phyloP scores from a whole-genome alignment of 805 yeast species.

The Blastobotrys parvus region DNA sequence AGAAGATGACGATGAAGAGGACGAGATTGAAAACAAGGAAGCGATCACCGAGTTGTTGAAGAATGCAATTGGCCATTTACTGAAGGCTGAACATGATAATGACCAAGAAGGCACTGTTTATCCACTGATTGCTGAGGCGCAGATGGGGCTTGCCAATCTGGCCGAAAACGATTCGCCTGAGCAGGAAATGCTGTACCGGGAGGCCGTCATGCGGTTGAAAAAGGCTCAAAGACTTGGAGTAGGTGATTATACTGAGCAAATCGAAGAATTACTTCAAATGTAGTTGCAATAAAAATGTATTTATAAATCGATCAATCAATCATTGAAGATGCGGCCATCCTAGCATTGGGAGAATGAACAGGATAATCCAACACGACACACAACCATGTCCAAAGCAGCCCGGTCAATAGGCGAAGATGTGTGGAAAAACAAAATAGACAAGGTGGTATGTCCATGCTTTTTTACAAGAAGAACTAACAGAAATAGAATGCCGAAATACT shows the following conservation, averaged over 20 bases:
- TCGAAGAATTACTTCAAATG: constrained; percentile 25
- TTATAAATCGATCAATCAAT: no score
- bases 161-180: constrained; percentile 54
- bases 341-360: no score
- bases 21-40: constrained; percentile 8
- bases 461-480: constrained; percentile 7
- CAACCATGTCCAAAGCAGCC: constrained; percentile 17
- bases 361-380: not conserved
- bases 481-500: constrained; percentile 77
- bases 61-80: constrained; percentile 50
- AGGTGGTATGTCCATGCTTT: constrained; percentile 47
- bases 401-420: constrained; percentile 68
- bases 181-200: constrained; percentile 56
- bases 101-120: constrained; percentile 72
- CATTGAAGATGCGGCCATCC: no score
- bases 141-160: constrained; percentile 70
- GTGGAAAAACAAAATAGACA: constrained; percentile 83
- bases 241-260: constrained; percentile 29
- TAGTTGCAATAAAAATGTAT: not conserved
- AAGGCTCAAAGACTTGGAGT: constrained; percentile 44
- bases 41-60: constrained; percentile 31
- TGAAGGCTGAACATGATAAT: constrained; percentile 42
- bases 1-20: constrained; percentile 23
- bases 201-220: constrained; percentile 60
- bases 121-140: constrained; percentile 81